Evolutionary conservation across 345 rosid genomes (phyloP).

Genomic region (Brassica rapa): DNA sequence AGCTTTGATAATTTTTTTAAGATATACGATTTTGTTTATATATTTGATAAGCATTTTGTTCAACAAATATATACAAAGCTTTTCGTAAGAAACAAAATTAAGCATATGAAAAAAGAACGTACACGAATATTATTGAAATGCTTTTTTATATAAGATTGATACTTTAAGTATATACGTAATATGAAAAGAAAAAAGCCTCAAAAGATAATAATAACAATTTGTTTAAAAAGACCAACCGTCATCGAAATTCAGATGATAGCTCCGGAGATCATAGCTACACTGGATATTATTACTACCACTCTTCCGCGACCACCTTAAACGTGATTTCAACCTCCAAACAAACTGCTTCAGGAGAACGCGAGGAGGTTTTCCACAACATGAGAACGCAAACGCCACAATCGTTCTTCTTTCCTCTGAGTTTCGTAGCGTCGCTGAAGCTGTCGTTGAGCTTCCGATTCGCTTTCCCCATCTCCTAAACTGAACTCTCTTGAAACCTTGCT

Average conservation of each 20-base stretch:
- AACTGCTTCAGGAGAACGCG: slow-evolving; percentile 36
- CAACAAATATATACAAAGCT: neutral
- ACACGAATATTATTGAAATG: neutral
- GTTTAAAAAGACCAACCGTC: slow-evolving; percentile 35
- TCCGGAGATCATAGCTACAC: slow-evolving; percentile 46
- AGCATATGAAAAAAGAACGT: neutral
- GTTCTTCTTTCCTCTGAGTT: slow-evolving; percentile 31
- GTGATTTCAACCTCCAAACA: slow-evolving; percentile 45
- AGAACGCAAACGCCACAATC: slow-evolving; percentile 34
- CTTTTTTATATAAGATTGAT: neutral
- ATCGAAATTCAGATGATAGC: slow-evolving; percentile 49
- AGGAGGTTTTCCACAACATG: slow-evolving; percentile 31
- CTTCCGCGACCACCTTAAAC: slow-evolving; percentile 36
- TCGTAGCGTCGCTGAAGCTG: slow-evolving; percentile 20
- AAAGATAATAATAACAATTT: neutral
- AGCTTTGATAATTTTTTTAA: neutral
- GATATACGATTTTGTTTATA: no score
- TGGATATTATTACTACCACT: slow-evolving; percentile 34
- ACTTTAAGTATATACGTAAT: slow-evolving; percentile 8
- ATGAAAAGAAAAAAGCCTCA: slow-evolving; percentile 1
- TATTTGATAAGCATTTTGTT: neutral
- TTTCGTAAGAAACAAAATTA: neutral
- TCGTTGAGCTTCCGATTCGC: slow-evolving; percentile 26
- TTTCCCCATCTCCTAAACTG: slow-evolving; percentile 45
- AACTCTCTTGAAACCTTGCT: slow-evolving; percentile 43